These are phyloP conservation scores for Mollisiaceae sp. DNA, from an alignment of 2,329 filamentous ascomycete genomes.

Conservation along the genomic window DNA sequence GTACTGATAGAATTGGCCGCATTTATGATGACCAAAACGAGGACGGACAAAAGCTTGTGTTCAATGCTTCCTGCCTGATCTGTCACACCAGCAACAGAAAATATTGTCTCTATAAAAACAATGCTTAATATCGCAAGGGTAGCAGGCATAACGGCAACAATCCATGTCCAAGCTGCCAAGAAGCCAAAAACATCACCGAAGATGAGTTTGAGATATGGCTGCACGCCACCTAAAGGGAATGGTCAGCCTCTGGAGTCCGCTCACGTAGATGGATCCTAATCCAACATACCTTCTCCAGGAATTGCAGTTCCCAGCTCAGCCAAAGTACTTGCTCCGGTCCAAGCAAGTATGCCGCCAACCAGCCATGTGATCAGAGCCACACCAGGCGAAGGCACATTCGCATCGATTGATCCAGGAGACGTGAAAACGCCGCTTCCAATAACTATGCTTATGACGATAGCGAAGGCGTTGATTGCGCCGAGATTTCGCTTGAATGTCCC, in stretches of 20 bases:
- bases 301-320: constrained; percentile 68
- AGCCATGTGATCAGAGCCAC: constrained; percentile 64
- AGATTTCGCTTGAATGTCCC: constrained; percentile 51
- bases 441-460: constrained; percentile 66
- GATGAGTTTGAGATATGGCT: constrained; percentile 65
- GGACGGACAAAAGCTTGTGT: constrained; percentile 58
- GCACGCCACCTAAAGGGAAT: constrained; percentile 56
- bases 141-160: constrained; percentile 67
- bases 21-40: constrained; percentile 53
- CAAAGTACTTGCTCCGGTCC: constrained; percentile 67
- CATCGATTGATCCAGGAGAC: constrained; percentile 66
- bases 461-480: constrained; percentile 57
- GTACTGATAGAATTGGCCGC: constrained; percentile 62
- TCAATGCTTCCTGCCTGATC: constrained; percentile 48
- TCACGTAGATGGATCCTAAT: neutral
- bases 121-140: constrained; percentile 68
- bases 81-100: constrained; percentile 55
- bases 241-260: neutral
- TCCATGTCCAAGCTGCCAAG: constrained; percentile 68
- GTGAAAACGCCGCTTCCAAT: constrained; percentile 70
- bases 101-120: constrained; percentile 66
- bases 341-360: constrained; percentile 64
- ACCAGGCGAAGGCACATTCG: constrained; percentile 66
- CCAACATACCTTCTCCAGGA: constrained; percentile 57
- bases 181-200: constrained; percentile 67